Evolutionary conservation across 78 protist genomes (phyloP), one percentile per base, ranked within the genome.

Genomic region (Dictyostelium citrinum): DNA sequence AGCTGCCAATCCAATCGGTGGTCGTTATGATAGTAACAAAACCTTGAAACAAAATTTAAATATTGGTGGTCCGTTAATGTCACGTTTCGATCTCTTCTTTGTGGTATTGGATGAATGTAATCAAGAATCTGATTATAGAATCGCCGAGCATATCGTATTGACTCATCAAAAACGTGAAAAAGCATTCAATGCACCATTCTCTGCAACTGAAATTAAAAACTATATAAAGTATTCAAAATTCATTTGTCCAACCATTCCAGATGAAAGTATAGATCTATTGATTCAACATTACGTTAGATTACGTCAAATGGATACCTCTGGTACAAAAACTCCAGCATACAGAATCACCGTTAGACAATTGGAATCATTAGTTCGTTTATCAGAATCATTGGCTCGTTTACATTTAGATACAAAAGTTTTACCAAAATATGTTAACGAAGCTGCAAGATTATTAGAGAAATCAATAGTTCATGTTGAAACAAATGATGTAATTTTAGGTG

Each of bases 11-110:
- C 99, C 99, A 4, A 39, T 91, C 17, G 98, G 93, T 17, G 99
- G 99, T 7, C 37, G 95, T 39, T 91, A 91, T 58, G 95, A 91
- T 41, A 17, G 45, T 4, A 45, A 82, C 7, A 81, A 84, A 55
- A 27, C 83, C 8, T 81, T 96, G 0, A 71, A 71, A 82, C 64
- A 35, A n/a, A 99, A 99, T 86, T 71, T 99, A 20, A 93, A 84
- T 58, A 97, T 99, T 77, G 93, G 98, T 2, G 81, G 99, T 5
- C 97, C 99, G n/a, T 95, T 99, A 61, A 98, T 99, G 99, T 97
- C 99, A 0, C 98, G 99, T 39, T 99, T 99, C 83, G 99, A 99
- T 77, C 97, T 99, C 67, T 99, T 99, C 95, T 99, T 99, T 86
- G 95, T 99, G 46, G 95, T 99, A 22, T 31, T 96, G n/a, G 99